Evolutionary conservation across 495 filamentous ascomycete species (phyloP), one percentile per base, ranked within the genome.

Genomic region (Penicillium cataractarum): DNA sequence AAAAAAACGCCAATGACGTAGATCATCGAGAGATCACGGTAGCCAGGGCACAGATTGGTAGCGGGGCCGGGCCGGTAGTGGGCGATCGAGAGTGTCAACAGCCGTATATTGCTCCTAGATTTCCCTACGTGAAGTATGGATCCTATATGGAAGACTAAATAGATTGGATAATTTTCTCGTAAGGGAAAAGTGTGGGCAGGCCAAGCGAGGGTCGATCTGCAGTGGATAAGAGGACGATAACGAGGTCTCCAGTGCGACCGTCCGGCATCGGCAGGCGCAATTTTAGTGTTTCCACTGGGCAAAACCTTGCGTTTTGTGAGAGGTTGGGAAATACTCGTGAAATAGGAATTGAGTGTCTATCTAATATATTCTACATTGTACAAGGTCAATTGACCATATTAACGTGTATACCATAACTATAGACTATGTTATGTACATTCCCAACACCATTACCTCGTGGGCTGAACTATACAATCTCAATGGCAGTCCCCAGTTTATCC

Each of bases 201-300:
- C 24, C 21, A 37, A 17, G 37, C 19, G 22, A 32, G 39, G 10
- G 58, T 46, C 33, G 58, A 65, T 65, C 63, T 26, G 2, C 24
- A 27, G 48, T 55, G 49, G 58, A 60, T 60, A 62, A 58, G 48
- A 46, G 32, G 33, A 26, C 37, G 46, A 33, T 55, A 24, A 52
- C 49, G 15, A 52, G n/a, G 49, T 40, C 31, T 55, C 21, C n/a
- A 48, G 37, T 21, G 54, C 40, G 49, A 48, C 49, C 49, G 49
- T 65, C 67, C 67, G 67, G 60, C 64, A 69, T 69, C 67, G 64
- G 67, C 64, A 52, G 9, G 15, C 35, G 12, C 21, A 8, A 19
- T n/a, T 52, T 32, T 52, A 52, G 29, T 32, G 24, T 21, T n/a
- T n/a, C 29, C 26, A 31, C 29, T 13, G n/a, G 10, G 15, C n/a